Conservation (phyloP, 2,329 filamentous ascomycete genomes). For the Aspergillus aculeatinus region DNA sequence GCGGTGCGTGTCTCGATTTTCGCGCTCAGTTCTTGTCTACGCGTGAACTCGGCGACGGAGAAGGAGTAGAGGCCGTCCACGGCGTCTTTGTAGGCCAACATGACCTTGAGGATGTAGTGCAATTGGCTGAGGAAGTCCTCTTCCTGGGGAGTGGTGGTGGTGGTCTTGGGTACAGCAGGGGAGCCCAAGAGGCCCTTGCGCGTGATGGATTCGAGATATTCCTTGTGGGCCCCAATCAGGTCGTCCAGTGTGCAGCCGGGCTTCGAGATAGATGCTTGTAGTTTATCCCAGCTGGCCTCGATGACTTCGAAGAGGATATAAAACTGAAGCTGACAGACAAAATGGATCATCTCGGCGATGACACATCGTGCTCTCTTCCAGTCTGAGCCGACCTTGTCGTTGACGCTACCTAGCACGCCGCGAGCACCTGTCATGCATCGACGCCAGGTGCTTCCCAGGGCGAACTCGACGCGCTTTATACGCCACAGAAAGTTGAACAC, state of each 20-base stretch:
- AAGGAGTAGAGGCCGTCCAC: slow-evolving; percentile 94
- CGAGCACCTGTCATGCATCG: slow-evolving; percentile 93
- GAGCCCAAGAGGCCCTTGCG: slow-evolving; percentile 91
- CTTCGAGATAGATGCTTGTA: slow-evolving; percentile 77
- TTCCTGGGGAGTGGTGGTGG: slow-evolving; percentile 52
- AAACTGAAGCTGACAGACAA: slow-evolving; percentile 94
- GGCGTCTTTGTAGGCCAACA: slow-evolving; percentile 89
- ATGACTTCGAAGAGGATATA: slow-evolving; percentile 99
- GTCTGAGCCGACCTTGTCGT: slow-evolving; percentile 69
- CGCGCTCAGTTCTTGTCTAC: slow-evolving; percentile 79
- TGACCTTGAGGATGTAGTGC: slow-evolving; percentile 86
- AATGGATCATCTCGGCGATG: slow-evolving; percentile 97
- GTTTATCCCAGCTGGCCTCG: slow-evolving; percentile 88
- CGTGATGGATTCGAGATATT: slow-evolving; percentile 90
- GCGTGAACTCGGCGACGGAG: slow-evolving; percentile 90
- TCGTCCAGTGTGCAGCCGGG: slow-evolving; percentile 92
- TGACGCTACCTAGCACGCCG: slow-evolving; percentile 78
- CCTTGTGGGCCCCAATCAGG: slow-evolving; percentile 84
- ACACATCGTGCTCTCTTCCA: slow-evolving; percentile 90
- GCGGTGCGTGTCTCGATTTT: slow-evolving; percentile 66
- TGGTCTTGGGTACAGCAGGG: slow-evolving; percentile 38
- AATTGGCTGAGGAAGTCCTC: slow-evolving; percentile 87
- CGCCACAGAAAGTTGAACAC: slow-evolving; percentile 99
- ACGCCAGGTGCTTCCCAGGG: slow-evolving; percentile 84
- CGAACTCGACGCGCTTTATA: slow-evolving; percentile 96